phyloP scores from a whole-genome alignment of 331 rosid genomes.

The Acacia concinna region DNA sequence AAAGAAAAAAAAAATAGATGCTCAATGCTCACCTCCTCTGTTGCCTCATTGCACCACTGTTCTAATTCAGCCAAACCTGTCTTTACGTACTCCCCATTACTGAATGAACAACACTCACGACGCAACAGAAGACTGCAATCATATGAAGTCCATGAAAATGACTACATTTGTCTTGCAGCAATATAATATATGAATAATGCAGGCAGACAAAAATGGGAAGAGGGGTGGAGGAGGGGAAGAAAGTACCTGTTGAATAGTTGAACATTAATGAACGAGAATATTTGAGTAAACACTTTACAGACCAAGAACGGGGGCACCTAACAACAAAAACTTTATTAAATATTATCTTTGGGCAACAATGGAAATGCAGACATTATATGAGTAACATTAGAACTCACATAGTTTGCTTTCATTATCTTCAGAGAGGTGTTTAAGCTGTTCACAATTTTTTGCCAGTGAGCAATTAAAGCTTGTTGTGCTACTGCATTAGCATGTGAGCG shows the following conservation, averaged over 20 bases:
- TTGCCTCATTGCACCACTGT: conserved; percentile 64
- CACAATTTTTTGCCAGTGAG: conserved; percentile 85
- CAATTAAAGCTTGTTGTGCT: conserved; percentile 78
- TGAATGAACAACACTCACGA: conserved; percentile 85
- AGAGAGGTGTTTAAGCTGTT: conserved; percentile 58
- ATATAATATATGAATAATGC: neutral
- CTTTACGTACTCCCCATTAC: conserved; percentile 76
- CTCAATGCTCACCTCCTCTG: conserved; percentile 59
- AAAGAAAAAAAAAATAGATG: neutral
- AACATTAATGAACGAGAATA: conserved; percentile 75
- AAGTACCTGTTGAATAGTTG: conserved; percentile 73
- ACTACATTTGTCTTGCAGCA: neutral
- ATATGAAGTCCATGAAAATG: conserved; percentile 1
- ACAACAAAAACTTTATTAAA: conserved; percentile 23
- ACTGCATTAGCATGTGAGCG: conserved; percentile 76
- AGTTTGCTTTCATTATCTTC: conserved; percentile 71
- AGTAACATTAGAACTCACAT: conserved; percentile 50
- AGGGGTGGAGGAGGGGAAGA: neutral
- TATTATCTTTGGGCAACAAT: neutral
- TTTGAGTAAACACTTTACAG: conserved; percentile 74
- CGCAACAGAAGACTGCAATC: conserved; percentile 74
- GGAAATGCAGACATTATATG: neutral
- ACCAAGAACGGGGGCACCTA: conserved; percentile 77
- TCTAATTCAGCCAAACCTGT: conserved; percentile 79
- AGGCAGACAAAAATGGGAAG: neutral